Base-by-base conservation (phyloP, 805 yeast species). In the Lachancea sp. region DNA sequence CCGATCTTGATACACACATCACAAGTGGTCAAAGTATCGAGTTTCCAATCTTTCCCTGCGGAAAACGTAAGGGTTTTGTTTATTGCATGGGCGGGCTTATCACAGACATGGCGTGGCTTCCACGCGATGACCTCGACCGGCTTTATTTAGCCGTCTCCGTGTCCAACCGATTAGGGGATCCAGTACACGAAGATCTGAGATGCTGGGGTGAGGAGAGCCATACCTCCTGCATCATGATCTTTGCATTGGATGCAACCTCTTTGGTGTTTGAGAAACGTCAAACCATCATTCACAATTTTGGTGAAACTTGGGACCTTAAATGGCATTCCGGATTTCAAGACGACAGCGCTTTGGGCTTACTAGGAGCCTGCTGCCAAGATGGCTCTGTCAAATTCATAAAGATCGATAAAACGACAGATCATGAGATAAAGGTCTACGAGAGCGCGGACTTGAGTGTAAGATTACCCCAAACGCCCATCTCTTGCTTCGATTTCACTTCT, bases 331-430 rank as follows among this genome's bases (percentile, higher is more conserved):
- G 58, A 31, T 31, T 29, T 31, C 39, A 43, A 22, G 25, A 40
- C 0, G 49, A 49, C 10, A 52, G 44, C 2, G 41, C 49, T 2
- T 37, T 73, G 13, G 79, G 79, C 2, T 65, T 73, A 0, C 51
- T 81, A n/a, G 72, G 72, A 4, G 79, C 77, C 10, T 67, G 69
- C 0, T 77, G 78, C 49, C 75, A 76, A 34, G 83, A 79, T 58
- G 90, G 90, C 0, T 58, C 66, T 4, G 58, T 79, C 3, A 78
- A 77, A 45, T 54, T 81, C 4, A 56, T 80, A 15, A 69, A 69
- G 39, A 54, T 79, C 0, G 56, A 57, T 0, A 27, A 45, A 11
- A 18, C 31, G 2, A n/a, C 31, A 15, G 22, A 29, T 2, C 36
- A 29, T n/a, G 22, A 54, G 3, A 54, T 59, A 25, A 34, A 58